Conservation (phyloP, 2,329 filamentous ascomycete species). For the Amphichorda felina region DNA sequence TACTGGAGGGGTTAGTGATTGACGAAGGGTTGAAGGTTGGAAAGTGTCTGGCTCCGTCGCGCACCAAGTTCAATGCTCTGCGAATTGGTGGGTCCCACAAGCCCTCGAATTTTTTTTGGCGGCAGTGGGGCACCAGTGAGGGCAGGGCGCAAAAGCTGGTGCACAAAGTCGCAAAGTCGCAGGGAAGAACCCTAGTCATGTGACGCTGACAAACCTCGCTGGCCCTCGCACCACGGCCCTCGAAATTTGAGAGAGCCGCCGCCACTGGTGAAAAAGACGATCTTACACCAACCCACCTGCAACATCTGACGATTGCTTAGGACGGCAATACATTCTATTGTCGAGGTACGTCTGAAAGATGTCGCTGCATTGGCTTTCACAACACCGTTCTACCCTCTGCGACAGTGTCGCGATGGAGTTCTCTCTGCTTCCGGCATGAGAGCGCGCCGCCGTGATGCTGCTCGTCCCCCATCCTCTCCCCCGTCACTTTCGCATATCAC, state of each 20-base stretch:
- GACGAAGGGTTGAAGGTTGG: slow-evolving; percentile 12
- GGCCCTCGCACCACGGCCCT: slow-evolving; percentile 1
- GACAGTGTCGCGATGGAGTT: background rate
- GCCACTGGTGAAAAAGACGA: slow-evolving; percentile 1
- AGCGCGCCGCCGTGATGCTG: slow-evolving; percentile 9
- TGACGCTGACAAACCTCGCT: slow-evolving; percentile 1
- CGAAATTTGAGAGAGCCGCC: background rate
- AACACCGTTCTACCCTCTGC: slow-evolving; percentile 4
- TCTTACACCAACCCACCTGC: slow-evolving; percentile 16
- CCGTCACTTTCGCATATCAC: background rate
- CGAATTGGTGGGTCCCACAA: slow-evolving; percentile 13
- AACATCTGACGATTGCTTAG: slow-evolving; percentile 50
- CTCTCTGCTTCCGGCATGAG: background rate
- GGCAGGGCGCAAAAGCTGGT: background rate
- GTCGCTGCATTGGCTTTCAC: slow-evolving; percentile 8
- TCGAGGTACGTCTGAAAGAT: slow-evolving; percentile 51
- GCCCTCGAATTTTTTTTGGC: slow-evolving; percentile 7
- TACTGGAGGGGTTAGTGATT: slow-evolving; percentile 13
- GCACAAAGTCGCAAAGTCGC: background rate
- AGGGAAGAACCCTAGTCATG: slow-evolving; percentile 4
- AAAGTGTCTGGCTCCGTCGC: slow-evolving; percentile 2
- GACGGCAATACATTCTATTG: slow-evolving; percentile 47
- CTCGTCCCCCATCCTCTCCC: slow-evolving; percentile 2
- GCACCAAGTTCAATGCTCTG: slow-evolving; percentile 6
- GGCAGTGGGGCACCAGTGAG: background rate